Evolutionary conservation across 1,284 basidiomycete genomes (phyloP).

Genomic region (Lignosus rhinocerotis): DNA sequence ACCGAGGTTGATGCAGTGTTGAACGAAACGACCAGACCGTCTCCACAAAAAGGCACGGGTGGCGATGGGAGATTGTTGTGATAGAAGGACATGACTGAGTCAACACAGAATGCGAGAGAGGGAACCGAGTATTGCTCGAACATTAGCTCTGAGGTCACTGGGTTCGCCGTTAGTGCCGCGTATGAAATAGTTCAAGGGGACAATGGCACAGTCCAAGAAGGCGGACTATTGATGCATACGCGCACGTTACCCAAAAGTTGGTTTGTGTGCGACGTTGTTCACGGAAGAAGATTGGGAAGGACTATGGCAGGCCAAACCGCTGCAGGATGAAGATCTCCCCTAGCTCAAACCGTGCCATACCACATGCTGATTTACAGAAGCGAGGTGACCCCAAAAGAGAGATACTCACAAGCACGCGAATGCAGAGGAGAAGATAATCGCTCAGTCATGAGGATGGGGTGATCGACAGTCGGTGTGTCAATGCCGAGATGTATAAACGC

Average conservation of each 20-base stretch:
- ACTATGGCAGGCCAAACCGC: too few species aligned
- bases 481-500: slow-evolving; percentile 88
- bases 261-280: too few species aligned
- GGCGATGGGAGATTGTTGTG: slow-evolving; percentile 56
- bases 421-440: slow-evolving; percentile 88
- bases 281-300: too few species aligned
- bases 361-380: background rate
- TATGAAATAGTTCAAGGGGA: background rate
- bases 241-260: too few species aligned
- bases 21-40: slow-evolving; percentile 84
- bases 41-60: slow-evolving; percentile 46
- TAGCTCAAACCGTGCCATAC: too few species aligned
- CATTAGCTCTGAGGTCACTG: slow-evolving; percentile 93
- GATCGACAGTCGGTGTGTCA: slow-evolving; percentile 75
- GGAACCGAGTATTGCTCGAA: slow-evolving; percentile 95
- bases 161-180: background rate
- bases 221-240: too few species aligned
- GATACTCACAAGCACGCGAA: slow-evolving; percentile 75
- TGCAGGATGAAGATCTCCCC: too few species aligned
- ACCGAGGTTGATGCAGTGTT: slow-evolving; percentile 86
- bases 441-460: slow-evolving; percentile 95
- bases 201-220: too few species aligned
- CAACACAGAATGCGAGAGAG: slow-evolving; percentile 86
- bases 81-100: slow-evolving; percentile 93
- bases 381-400: background rate